Evolutionary conservation across 352 stramenopile species (phyloP).

Genomic region (Blastocystis sp.): DNA sequence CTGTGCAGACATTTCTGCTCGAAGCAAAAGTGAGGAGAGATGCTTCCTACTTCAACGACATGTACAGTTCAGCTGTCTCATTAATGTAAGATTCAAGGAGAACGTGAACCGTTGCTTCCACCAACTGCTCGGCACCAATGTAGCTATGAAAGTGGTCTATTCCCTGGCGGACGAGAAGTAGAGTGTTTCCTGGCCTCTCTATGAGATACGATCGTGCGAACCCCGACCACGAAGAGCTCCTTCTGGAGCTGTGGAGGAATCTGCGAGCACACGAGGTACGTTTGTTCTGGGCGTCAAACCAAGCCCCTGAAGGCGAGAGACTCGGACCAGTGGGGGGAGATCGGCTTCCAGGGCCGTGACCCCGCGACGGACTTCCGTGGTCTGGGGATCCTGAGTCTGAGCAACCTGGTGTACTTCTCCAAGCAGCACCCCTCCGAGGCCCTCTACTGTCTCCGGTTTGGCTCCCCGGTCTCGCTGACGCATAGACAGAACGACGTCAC

Average conservation of each 20-base stretch:
- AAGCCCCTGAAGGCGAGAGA: not conserved
- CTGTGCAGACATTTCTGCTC: not conserved
- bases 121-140: conserved; percentile 28
- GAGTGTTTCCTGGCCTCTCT: not conserved
- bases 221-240: conserved; percentile 21
- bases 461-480: not conserved
- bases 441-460: conserved; percentile 24
- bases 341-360: conserved; percentile 55
- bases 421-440: not conserved
- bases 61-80: not conserved
- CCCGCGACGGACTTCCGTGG: conserved; percentile 54
- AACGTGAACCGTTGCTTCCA: conserved; percentile 33
- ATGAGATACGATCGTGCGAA: conserved; percentile 3
- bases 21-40: not conserved
- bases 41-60: conserved; percentile 2
- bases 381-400: conserved; percentile 53
- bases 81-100: not conserved
- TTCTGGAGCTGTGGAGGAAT: conserved; percentile 12
- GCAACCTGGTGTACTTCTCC: conserved; percentile 35
- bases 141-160: not conserved
- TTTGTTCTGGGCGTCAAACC: not conserved
- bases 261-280: not conserved
- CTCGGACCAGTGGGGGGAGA: conserved; percentile 1
- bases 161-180: not conserved
- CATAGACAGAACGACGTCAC: conserved; percentile 42